Evolutionary conservation across 306 rosid species (phyloP).

Genomic region (Corylus avellana): DNA sequence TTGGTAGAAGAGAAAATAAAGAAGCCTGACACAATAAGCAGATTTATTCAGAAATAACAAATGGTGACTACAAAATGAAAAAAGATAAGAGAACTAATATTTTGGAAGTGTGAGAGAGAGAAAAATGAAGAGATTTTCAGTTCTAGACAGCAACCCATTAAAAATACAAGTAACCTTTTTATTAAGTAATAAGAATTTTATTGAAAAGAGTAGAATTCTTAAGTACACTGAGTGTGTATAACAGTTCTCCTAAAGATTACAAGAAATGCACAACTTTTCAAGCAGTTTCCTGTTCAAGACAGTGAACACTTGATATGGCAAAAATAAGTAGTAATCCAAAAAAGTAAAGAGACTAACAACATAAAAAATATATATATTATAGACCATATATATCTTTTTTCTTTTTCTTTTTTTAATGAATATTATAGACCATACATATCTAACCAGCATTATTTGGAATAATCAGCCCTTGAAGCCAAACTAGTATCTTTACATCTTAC

Average conservation of each 20-base stretch:
- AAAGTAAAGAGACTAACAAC: neutral
- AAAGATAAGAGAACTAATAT: neutral
- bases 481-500: neutral
- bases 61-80: constrained; percentile 1
- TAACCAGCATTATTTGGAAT: neutral
- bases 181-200: neutral
- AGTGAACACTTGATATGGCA: neutral
- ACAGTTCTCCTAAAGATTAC: neutral
- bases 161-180: neutral
- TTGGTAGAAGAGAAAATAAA: constrained; percentile 86
- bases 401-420: neutral
- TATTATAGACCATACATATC: neutral
- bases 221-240: neutral
- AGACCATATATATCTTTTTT: too few species aligned
- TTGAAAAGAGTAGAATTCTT: neutral
- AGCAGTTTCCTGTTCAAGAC: neutral
- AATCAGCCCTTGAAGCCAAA: neutral
- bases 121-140: neutral
- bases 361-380: neutral
- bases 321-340: neutral
- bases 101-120: neutral
- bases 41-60: constrained; percentile 32
- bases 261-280: neutral
- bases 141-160: neutral
- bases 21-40: constrained; percentile 69